phyloP scores from a whole-genome alignment of 495 filamentous ascomycete species.

The Eremomyces bilateralis region DNA sequence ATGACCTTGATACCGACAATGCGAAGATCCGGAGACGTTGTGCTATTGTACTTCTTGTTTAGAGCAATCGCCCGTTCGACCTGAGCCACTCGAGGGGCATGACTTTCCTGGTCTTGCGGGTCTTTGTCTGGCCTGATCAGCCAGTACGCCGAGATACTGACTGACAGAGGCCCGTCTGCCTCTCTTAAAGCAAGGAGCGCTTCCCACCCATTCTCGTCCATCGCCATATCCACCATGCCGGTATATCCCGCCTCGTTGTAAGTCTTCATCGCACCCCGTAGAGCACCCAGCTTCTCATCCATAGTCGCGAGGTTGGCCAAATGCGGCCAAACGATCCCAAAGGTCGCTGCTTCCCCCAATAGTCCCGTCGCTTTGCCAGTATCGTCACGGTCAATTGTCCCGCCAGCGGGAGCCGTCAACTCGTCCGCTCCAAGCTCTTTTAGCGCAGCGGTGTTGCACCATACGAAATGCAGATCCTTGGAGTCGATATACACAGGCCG shows the following conservation, averaged over 20 bases:
- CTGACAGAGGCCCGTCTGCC: slow-evolving; percentile 21
- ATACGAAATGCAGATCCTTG: slow-evolving; percentile 40
- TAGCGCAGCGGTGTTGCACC: slow-evolving; percentile 35
- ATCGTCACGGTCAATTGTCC: slow-evolving; percentile 31
- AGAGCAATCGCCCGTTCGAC: slow-evolving; percentile 39
- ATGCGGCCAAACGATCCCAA: slow-evolving; percentile 36
- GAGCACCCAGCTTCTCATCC: slow-evolving; percentile 29
- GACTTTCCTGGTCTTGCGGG: slow-evolving; percentile 22
- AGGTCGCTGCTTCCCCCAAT: slow-evolving; percentile 33
- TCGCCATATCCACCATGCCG: slow-evolving; percentile 47
- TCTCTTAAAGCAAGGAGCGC: slow-evolving; percentile 18
- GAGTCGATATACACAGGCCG: slow-evolving; percentile 38
- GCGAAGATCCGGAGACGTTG: slow-evolving; percentile 29
- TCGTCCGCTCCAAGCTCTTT: slow-evolving; percentile 26
- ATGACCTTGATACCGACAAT: slow-evolving; percentile 48
- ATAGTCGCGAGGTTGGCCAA: slow-evolving; percentile 28
- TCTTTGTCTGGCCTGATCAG: slow-evolving; percentile 28
- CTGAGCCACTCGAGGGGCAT: too few species aligned
- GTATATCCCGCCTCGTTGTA: slow-evolving; percentile 38
- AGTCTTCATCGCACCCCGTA: slow-evolving; percentile 25
- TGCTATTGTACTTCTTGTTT: slow-evolving; percentile 22
- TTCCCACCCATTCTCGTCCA: slow-evolving; percentile 40
- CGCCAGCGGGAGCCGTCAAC: slow-evolving; percentile 31
- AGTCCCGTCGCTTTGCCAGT: slow-evolving; percentile 30
- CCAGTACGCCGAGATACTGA: slow-evolving; percentile 44